Evolutionary conservation across 768 basidiomycete genomes (phyloP).

Genomic region (Artomyces pyxidatus): DNA sequence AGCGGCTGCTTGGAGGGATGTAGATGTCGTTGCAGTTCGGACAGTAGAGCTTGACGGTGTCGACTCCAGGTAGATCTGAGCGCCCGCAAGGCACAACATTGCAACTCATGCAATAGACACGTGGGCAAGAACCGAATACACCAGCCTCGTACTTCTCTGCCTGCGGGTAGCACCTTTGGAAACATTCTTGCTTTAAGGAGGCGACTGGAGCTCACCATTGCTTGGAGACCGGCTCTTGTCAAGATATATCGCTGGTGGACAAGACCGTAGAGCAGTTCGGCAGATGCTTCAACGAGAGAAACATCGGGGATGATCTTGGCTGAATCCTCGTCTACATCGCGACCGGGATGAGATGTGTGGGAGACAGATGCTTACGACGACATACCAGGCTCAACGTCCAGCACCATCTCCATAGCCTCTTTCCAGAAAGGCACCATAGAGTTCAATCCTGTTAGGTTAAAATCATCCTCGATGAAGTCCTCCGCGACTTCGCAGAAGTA

Average conservation of each 20-base stretch:
- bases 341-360: too few relatives aligned
- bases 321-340: slow-evolving; percentile 82
- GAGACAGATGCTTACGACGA: too few relatives aligned
- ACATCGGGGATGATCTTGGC: slow-evolving; percentile 90
- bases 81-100: slow-evolving; percentile 93
- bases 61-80: slow-evolving; percentile 90
- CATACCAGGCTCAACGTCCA: slow-evolving; percentile 97
- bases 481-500: slow-evolving; percentile 98
- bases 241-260: slow-evolving; percentile 98
- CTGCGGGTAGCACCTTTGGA: slow-evolving; percentile 32
- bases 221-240: slow-evolving; percentile 86
- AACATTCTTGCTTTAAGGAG: too few relatives aligned
- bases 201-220: slow-evolving; percentile 60
- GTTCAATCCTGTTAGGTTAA: slow-evolving; percentile 95
- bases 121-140: slow-evolving; percentile 89
- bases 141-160: slow-evolving; percentile 92
- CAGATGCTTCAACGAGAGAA: slow-evolving; percentile 95
- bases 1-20: slow-evolving; percentile 89
- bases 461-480: slow-evolving; percentile 99
- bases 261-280: slow-evolving; percentile 94
- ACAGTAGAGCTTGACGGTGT: slow-evolving; percentile 97
- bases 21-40: slow-evolving; percentile 98
- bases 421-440: slow-evolving; percentile 99
- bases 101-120: slow-evolving; percentile 85
- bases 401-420: slow-evolving; percentile 99